Conservation (phyloP, 176 grass and related monocot genomes). For the Cenchrus americanus region DNA sequence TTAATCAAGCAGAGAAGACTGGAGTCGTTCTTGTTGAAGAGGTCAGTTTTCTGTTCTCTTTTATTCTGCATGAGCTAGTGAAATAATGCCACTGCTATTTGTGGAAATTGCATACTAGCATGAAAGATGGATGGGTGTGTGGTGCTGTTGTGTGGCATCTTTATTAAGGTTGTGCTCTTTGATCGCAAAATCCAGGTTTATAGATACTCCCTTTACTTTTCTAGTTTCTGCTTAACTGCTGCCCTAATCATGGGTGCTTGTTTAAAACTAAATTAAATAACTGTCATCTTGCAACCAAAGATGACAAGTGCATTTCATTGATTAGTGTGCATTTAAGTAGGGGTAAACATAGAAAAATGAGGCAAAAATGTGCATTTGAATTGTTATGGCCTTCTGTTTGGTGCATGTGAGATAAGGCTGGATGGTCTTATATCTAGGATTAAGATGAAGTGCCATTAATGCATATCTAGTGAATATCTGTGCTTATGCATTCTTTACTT, state of each 20-base stretch:
- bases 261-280: not conserved
- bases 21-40: not conserved
- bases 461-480: not conserved
- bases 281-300: not conserved
- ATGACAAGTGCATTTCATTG: not conserved
- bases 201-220: too few species aligned
- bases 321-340: not conserved
- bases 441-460: not conserved
- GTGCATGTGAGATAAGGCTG: not conserved
- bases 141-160: not conserved
- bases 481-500: not conserved
- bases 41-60: not conserved
- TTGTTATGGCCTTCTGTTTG: not conserved
- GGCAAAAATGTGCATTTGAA: not conserved
- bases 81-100: not conserved
- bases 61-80: not conserved
- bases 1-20: not conserved
- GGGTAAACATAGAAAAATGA: not conserved
- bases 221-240: not conserved
- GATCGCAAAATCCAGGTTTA: too few species aligned
- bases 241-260: not conserved
- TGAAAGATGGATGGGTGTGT: not conserved
- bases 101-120: not conserved
- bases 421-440: not conserved
- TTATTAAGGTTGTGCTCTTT: not conserved